These are phyloP conservation scores for Rhizophagus sp. DNA, from an alignment of 192 early-diverging fungal genomes.

Conservation along the genomic window DNA sequence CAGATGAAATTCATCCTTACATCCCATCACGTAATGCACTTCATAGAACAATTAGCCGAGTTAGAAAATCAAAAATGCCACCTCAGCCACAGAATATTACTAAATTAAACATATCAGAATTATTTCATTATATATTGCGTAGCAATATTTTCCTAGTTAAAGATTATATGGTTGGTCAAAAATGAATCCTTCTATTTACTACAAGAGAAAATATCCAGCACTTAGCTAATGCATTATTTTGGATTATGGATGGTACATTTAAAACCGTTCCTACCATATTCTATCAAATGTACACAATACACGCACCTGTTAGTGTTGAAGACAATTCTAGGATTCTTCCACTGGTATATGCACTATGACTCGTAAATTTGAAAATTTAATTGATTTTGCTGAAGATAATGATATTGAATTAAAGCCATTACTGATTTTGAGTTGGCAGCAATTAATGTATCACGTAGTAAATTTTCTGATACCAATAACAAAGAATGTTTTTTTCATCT, in stretches of 20 bases:
- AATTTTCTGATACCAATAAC: not conserved
- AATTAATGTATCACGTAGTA: not conserved
- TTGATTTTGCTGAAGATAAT: slow-evolving; percentile 2
- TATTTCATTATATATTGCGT: not conserved
- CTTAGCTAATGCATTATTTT: not conserved
- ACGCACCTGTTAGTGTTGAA: no score
- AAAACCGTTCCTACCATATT: slow-evolving; percentile 6
- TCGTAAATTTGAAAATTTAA: not conserved
- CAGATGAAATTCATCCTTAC: not conserved
- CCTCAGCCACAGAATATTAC: no score
- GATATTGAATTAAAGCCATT: not conserved
- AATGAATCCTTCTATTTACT: slow-evolving; percentile 7
- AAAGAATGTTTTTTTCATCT: slow-evolving; percentile 12
- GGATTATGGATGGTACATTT: slow-evolving; percentile 18
- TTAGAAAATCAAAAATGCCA: no score
- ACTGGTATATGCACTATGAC: no score
- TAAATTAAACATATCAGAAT: not conserved
- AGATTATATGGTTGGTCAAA: not conserved
- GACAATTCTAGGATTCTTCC: no score
- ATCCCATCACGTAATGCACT: no score
- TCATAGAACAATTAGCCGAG: not conserved
- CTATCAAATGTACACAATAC: not conserved
- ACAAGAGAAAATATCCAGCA: not conserved
- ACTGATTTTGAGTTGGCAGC: slow-evolving; percentile 19
- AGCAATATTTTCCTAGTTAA: not conserved